Base-by-base conservation (phyloP, 2,329 filamentous ascomycete genomes). In the Daldinia eschscholtzii region DNA sequence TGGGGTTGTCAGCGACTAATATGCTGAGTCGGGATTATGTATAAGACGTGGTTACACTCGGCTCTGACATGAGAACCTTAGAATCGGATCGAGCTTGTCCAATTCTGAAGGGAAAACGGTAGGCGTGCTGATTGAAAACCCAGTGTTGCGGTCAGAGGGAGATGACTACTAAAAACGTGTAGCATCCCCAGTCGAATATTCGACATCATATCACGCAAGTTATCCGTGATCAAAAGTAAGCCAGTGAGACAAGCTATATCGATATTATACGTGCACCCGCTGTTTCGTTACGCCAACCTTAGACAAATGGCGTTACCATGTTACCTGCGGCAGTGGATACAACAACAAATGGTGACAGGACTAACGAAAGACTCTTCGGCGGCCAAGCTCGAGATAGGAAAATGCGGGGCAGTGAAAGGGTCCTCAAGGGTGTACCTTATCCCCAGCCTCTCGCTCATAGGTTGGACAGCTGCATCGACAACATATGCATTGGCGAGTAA, bases 41-140 rank as follows among this genome's bases (percentile, higher is more conserved):
- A 63, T 39, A 70, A 71, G 68, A 44, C 59, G 68, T 69, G 72
- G 74, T 74, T 71, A 68, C 74, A 72, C 65, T 68, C 70, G 70
- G 65, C 67, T 72, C 65, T 71, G 64, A 64, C 64, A 65, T 50
- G 64, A 66, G 58, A 65, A 59, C 64, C 67, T 50, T 52, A 67
- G 70, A 48, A 64, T 65, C 56, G 61, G 64, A 64, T 68, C 61
- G 60, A 65, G 53, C 59, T 46, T 61, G 50, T 50, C 56, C 26
- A 48, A 61, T 55, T 56, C 28, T 39, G 58, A 57, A 35, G 67
- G 33, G 42, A 55, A 35, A 30, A 57, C 55, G 57, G 67, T 33
- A 65, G 15, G 46, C 57, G 62, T 57, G 67, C 55, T 63, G 55
- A 70, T 70, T 70, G 61, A 69, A 20, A 20, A 37, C 42, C 65